Evolutionary conservation across 768 basidiomycete genomes (phyloP), one percentile per base, ranked within the genome.

Genomic region (Suillus alpinus): DNA sequence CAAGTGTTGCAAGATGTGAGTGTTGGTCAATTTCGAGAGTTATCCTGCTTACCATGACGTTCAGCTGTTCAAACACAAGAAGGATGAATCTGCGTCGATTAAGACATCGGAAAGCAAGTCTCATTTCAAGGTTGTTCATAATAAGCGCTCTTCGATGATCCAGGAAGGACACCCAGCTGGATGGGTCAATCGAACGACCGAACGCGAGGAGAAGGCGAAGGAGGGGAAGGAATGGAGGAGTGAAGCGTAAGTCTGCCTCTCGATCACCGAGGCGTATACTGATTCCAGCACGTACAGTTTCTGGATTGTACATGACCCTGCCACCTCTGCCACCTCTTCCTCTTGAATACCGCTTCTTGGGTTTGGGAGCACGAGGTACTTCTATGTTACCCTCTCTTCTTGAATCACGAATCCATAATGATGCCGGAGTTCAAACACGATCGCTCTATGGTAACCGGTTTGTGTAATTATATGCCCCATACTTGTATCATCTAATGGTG

Each of bases 91-190:
- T 46, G 74, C 73, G 64, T 69, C 70, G 32, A 63, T 74, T 31
- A 67, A 70, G 47, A 67, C 70, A 49, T 72, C 75, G 32, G 81
- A 81, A 73, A 74, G 74, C 62, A 77, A 76, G 63, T 85, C 86
- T 8, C 87, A 91, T 64, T 94, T 96, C 81, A 91, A 92, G 76
- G 82, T 96, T 39, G 88, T 94, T 6, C 77, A 79, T 16, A 81
- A 86, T 62, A 89, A 89, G 76, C 80, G 87, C 32, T 77, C 91
- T 51, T 89, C 87, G 46, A 71, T 95, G 46, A 73, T 95, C 41
- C 75, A 83, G 23, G 76, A 79, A 43, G 88, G 91, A 0, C 83
- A 88, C 60, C 86, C 90, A 8, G 73, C 83, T 8, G 88, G 91
- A 5, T 92, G 89, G 86, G 83, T 89, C 20, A 87, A 86, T 66